Percentiles rank a stretch among this genome's conserved stretches.
phyloP scores from a whole-genome alignment of 495 filamentous ascomycete genomes.

The Pyrenula aspistea region DNA sequence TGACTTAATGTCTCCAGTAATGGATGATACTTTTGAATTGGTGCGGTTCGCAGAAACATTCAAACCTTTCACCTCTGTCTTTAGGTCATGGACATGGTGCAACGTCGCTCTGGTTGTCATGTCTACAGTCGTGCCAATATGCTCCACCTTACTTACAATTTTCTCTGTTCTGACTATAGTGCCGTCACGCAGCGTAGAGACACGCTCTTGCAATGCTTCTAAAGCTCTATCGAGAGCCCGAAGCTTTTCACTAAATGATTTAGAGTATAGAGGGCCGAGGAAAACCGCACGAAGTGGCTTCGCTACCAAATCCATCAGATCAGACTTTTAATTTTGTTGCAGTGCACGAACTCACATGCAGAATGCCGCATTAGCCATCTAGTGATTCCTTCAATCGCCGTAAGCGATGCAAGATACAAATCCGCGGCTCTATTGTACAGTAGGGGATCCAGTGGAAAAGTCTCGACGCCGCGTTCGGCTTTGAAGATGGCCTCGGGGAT shows the following conservation, averaged over 20 bases:
- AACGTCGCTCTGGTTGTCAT: not conserved
- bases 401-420: not conserved
- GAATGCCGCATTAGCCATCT: not conserved
- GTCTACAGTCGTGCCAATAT: not conserved
- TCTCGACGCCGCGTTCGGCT: not conserved
- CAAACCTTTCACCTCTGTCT: not conserved
- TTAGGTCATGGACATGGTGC: not conserved
- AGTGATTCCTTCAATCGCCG: not conserved
- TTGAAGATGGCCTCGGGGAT: not conserved
- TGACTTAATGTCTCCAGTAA: not conserved
- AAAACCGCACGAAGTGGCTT: not conserved
- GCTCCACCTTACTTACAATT: not conserved
- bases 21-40: not conserved
- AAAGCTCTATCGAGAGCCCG: not conserved
- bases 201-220: not conserved
- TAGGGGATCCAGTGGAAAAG: not conserved
- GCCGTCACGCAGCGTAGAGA: not conserved
- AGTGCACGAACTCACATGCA: not conserved
- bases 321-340: not conserved
- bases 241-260: not conserved
- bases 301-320: not conserved
- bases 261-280: not conserved
- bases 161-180: not conserved
- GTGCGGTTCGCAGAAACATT: not conserved
- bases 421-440: not conserved